Base-by-base conservation (phyloP, 2,329 filamentous ascomycete species). In the Pezicula neosporulosa region DNA sequence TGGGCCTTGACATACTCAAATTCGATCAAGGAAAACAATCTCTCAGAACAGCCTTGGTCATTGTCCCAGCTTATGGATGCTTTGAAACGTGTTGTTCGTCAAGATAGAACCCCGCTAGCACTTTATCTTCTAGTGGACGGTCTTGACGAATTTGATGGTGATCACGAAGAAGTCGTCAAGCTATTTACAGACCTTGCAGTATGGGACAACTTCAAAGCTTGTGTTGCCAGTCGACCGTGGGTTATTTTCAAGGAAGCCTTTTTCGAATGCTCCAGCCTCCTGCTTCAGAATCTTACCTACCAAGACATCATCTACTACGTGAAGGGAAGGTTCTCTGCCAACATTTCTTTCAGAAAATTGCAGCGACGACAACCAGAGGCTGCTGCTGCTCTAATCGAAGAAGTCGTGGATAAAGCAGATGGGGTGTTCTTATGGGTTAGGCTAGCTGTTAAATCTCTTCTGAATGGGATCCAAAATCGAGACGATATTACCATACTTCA, bases 341-440 rank as follows among this genome's bases (percentile, higher is more conserved):
- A 52, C 44, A 24, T 13, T 30, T 48, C 53, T 18, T 55, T 58
- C 39, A 36, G 51, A 15, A 42, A 15, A 36, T 24, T 59, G 1
- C 35, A 33, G 9, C 4, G 18, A 13, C 3, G 18, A 15, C 12
- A 52, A 6, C 51, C 52, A 6, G 6, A 27, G 8, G 42, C 46
- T 15, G 53, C 52, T 0, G 8, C n/a, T 19, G 15, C 24, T 1
- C 38, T 56, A 3, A 33, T 56, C 1, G 12, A 50, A n/a, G 35
- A 49, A 4, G 42, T 58, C 16, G 48, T 52, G 3, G 30, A 42
- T 1, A 56, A 52, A n/a, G 51, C 58, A 1, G 38, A 51, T 2
- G 58, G 59, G 8, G 52, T 61, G 2, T 61, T 61, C 27, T 49
- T 61, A 4, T 61, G 59, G 59, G 56, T 61, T 9, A 4, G 47